These are phyloP conservation scores for Fraxinus platypoda DNA, from an alignment of 305 asterid species.

Conservation along the genomic window DNA sequence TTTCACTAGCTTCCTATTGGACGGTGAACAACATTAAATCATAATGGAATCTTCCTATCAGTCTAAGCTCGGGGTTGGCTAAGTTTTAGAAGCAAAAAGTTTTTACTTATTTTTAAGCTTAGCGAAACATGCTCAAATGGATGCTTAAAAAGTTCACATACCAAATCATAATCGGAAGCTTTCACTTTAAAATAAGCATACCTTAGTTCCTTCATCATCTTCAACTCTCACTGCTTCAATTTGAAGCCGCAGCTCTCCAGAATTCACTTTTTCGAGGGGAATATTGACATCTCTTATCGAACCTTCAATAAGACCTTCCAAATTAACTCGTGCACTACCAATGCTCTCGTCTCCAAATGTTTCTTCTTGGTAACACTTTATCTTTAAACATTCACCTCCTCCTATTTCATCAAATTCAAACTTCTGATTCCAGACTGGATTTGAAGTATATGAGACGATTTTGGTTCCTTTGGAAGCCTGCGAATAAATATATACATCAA, in stretches of 20 bases:
- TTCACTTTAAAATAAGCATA: constrained; percentile 22
- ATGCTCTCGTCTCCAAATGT: constrained; percentile 80
- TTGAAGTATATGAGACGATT: constrained; percentile 60
- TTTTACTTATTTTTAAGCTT: not conserved
- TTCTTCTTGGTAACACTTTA: constrained; percentile 80
- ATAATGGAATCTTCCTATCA: not conserved
- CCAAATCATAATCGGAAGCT: not conserved
- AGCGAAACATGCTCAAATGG: not conserved
- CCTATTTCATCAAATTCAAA: constrained; percentile 91
- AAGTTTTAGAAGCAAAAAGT: not conserved
- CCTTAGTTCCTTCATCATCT: constrained; percentile 62
- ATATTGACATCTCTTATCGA: constrained; percentile 65
- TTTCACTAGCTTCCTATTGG: not conserved
- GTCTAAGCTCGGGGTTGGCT: not conserved
- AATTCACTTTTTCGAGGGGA: constrained; percentile 89
- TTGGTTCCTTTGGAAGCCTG: constrained; percentile 66
- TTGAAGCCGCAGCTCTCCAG: constrained; percentile 88
- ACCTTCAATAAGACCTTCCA: constrained; percentile 96
- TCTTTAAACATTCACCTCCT: constrained; percentile 82
- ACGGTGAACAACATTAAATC: not conserved
- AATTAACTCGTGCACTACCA: constrained; percentile 87
- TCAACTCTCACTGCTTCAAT: constrained; percentile 69
- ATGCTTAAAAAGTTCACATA: not conserved
- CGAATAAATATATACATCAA: constrained; percentile 24
- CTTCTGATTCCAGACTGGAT: constrained; percentile 84